Base-by-base conservation (phyloP, 2,329 filamentous ascomycete species). In the Cladophialophora carrionii region DNA sequence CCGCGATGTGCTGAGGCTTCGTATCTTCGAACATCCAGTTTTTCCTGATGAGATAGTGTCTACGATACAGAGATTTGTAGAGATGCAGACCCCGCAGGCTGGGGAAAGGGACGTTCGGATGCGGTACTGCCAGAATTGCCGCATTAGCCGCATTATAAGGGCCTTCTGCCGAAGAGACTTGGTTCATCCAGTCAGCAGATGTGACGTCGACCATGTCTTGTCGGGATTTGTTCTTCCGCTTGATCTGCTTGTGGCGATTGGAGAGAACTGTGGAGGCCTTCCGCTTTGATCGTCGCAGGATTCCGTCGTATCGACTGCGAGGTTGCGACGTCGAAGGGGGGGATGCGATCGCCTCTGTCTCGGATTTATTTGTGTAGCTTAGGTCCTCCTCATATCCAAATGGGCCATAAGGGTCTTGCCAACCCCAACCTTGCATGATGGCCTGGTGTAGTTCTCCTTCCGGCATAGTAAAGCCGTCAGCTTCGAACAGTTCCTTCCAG, bases 11-110 rank as follows among this genome's bases (percentile, higher is more conserved):
- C 53, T 90, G 87, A 31, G 95, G 95, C 77, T 92, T 90, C 34
- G 92, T 85, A 58, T 92, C 90, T 55, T 85, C 80, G 66, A 87
- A 90, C 78, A 96, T 98, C 95, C 95, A 99, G 74, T 89, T 92
- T 75, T 90, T 88, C 54, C 91, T 88, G 69, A 99, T 96, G 77
- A 95, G 88, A 77, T 95, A 86, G 75, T 98, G 93, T 9, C 95
- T 89, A 68, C 94, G 91, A 75, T 98, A 99, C 4, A 99, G 85
- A 0, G 94, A 96, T 77, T 99, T 99, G 85, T 91, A 98, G 1
- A 99, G 86, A 76, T 98, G 95, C 65, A 98, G 85, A 71, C 89
- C 90, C 53, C 90, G 87, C 37, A 99, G 81, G 71, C 88, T 90
- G 3, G 91, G 82, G 4, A 98, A 78, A 12, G 93, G 93, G 48